These are phyloP conservation scores for Malassezia brasiliensis DNA, from an alignment of 1,284 basidiomycete genomes.

Conservation along the genomic window DNA sequence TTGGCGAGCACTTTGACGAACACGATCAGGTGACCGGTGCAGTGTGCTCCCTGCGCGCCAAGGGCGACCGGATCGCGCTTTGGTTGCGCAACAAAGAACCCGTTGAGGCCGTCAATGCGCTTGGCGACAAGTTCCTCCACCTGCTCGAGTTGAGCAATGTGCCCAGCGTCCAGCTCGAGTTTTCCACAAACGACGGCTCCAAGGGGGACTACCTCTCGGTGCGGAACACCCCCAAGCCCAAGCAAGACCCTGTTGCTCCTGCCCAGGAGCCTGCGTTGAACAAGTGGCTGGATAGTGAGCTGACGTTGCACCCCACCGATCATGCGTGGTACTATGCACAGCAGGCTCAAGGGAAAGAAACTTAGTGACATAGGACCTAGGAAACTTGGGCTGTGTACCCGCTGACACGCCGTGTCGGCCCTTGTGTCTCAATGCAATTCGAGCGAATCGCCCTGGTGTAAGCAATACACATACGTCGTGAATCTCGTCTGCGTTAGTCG, in stretches of 20 bases:
- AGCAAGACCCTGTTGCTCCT: neutral
- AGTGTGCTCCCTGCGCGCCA: slow-evolving; percentile 74
- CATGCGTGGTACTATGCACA: slow-evolving; percentile 11
- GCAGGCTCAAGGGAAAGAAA: slow-evolving; percentile 2
- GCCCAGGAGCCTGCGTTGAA: slow-evolving; percentile 3
- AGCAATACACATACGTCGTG: slow-evolving; percentile 10
- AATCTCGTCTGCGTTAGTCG: slow-evolving; percentile 16
- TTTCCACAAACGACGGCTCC: slow-evolving; percentile 17
- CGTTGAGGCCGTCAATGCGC: slow-evolving; percentile 67
- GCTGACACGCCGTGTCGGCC: too few relatives aligned
- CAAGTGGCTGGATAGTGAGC: slow-evolving; percentile 11
- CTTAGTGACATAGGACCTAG: neutral
- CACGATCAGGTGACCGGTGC: slow-evolving; percentile 68
- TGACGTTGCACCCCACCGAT: slow-evolving; percentile 12
- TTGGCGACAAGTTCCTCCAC: slow-evolving; percentile 59
- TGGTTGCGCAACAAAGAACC: slow-evolving; percentile 78
- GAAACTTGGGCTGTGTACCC: too few relatives aligned
- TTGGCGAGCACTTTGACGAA: slow-evolving; percentile 80
- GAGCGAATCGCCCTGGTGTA: slow-evolving; percentile 12
- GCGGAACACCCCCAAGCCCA: neutral
- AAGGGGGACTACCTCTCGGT: slow-evolving; percentile 8
- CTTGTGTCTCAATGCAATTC: slow-evolving; percentile 18
- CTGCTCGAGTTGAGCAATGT: slow-evolving; percentile 22
- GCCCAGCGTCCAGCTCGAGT: slow-evolving; percentile 24
- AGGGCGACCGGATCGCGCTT: slow-evolving; percentile 77